These are phyloP conservation scores for Voacanga thouarsii DNA, from an alignment of 257 asterid species.

Conservation along the genomic window DNA sequence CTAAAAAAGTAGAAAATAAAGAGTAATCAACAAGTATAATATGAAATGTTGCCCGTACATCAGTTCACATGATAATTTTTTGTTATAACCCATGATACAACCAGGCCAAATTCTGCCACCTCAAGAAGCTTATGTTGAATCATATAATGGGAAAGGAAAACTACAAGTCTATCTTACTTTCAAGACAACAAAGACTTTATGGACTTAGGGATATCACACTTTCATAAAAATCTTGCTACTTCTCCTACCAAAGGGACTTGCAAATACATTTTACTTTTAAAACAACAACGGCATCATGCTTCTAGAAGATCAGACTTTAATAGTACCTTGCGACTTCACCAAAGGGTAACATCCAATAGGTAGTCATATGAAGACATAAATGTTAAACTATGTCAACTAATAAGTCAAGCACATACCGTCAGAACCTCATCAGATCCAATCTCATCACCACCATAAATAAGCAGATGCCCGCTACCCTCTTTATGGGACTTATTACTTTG, in stretches of 20 bases:
- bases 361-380: neutral
- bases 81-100: neutral
- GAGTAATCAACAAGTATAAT: neutral
- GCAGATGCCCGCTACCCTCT: conserved; percentile 60
- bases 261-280: neutral
- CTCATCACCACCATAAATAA: conserved; percentile 91
- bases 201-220: neutral
- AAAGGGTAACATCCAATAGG: neutral
- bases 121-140: neutral
- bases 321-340: neutral
- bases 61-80: neutral
- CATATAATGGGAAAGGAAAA: neutral
- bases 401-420: conserved; percentile 51
- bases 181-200: neutral
- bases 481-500: conserved; percentile 49
- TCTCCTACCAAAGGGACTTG: neutral
- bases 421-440: conserved; percentile 81
- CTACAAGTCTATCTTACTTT: neutral
- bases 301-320: neutral
- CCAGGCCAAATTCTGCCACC: neutral
- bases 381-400: neutral
- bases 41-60: neutral
- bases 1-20: neutral
- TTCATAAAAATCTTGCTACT: neutral
- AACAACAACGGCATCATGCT: neutral